Base-by-base conservation (phyloP, 345 rosid species). In the Eucalyptus caleyi region DNA sequence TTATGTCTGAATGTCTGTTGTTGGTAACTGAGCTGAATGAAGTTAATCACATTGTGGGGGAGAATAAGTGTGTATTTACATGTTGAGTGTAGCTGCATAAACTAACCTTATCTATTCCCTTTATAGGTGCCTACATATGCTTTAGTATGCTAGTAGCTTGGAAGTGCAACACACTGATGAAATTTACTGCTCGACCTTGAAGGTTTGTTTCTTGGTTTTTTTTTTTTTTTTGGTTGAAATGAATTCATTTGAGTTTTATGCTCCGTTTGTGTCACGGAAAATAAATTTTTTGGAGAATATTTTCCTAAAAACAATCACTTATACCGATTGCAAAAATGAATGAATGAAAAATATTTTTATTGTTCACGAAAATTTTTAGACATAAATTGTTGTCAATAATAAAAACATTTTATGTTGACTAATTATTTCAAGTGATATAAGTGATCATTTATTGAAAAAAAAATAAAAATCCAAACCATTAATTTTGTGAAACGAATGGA, bases 61-160 rank as follows among this genome's bases (percentile, higher is more conserved):
- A 23, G 60, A 62, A 18, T 87, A 34, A 37, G 21, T 44, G 47
- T 88, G 26, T 82, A 44, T 44, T 90, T 62, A 47, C 65, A 34
- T 72, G 81, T 72, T 72, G 44, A 72, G 37, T n/a, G 21, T 65
- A 16, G 77, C 40, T n/a, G 40, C 77, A n/a, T 65, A 65, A 65
- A 65, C 77, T 65, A 16, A 72, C 82, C 82, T 87, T 67, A 45
- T n/a, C 89, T 86, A 16, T 44, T 86, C 15, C 44, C 89, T n/a
- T 86, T 90, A 81, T 83, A 93, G 95, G 95, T 92, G 45, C 95
- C 95, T 13, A 86, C 94, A 47, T 88, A 86, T 91, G 92, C 95
- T 53, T 91, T 92, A 87, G 95, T 91, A 89, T 92, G 94, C 92
- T 93, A 91, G 91, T 90, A 82, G 81, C 80, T 19, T 34, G 81